Percentiles rank a stretch among this genome's conserved stretches.
Evolutionary conservation across 345 rosid genomes (phyloP).

Genomic region (Geranium brycei): DNA sequence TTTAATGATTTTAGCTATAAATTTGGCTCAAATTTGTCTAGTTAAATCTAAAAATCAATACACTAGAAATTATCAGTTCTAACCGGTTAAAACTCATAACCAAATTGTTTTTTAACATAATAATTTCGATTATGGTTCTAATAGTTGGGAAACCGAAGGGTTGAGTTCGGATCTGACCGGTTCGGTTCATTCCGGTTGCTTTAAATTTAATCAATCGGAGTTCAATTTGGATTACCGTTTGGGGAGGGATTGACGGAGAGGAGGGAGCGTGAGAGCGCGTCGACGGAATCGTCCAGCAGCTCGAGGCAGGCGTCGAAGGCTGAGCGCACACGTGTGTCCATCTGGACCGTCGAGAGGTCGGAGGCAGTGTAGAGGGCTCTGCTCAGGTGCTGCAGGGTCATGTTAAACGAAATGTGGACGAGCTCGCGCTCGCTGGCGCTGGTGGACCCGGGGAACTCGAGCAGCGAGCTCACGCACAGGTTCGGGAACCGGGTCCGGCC

Average conservation of each 20-base stretch:
- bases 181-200: too few relatives aligned
- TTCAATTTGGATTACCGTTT: too few relatives aligned
- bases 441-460: constrained; percentile 64
- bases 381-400: constrained; percentile 75
- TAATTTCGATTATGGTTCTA: too few relatives aligned
- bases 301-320: constrained; percentile 89
- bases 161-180: too few relatives aligned
- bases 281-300: constrained; percentile 70
- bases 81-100: too few relatives aligned
- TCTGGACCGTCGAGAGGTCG: constrained; percentile 27
- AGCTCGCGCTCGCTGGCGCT: constrained; percentile 58
- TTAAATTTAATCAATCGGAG: too few relatives aligned
- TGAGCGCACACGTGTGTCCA: constrained; percentile 57
- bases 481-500: constrained; percentile 49
- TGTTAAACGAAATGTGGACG: constrained; percentile 84
- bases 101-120: too few relatives aligned
- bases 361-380: constrained; percentile 56
- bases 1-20: too few relatives aligned
- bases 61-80: too few relatives aligned
- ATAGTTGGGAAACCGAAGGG: too few relatives aligned
- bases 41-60: too few relatives aligned
- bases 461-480: constrained; percentile 59
- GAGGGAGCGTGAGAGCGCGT: constrained; percentile 60
- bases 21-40: too few relatives aligned
- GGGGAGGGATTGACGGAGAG: constrained; percentile 25